These are phyloP conservation scores for Wickerhamiella kazuoi DNA, from an alignment of 805 yeast genomes.

Conservation along the genomic window DNA sequence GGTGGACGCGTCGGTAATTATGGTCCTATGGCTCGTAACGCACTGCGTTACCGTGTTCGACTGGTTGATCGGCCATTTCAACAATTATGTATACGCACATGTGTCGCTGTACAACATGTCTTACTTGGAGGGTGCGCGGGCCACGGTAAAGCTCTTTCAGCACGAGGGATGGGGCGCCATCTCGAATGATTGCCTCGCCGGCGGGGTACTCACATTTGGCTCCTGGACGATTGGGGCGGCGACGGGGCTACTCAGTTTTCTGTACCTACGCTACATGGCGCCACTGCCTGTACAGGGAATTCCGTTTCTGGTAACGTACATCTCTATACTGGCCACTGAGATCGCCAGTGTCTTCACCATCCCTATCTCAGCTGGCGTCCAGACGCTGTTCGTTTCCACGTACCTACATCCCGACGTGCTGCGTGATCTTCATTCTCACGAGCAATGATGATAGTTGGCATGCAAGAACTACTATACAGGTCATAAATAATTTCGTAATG, in stretches of 20 bases:
- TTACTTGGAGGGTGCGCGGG: conserved; percentile 59
- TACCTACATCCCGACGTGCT: conserved; percentile 75
- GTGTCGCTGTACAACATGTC: conserved; percentile 74
- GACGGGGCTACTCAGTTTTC: conserved; percentile 42
- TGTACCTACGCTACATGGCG: conserved; percentile 47
- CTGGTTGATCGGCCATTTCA: conserved; percentile 71
- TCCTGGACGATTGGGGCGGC: conserved; percentile 53
- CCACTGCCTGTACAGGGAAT: conserved; percentile 45
- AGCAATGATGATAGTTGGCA: background rate
- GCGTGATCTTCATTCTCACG: conserved; percentile 51
- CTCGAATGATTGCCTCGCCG: conserved; percentile 67
- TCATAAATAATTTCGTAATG: no score
- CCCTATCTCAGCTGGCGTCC: conserved; percentile 62
- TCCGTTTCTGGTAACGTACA: conserved; percentile 40
- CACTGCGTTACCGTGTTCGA: conserved; percentile 41
- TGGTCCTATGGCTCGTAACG: conserved; percentile 11
- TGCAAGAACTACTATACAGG: background rate
- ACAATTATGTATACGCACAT: conserved; percentile 77
- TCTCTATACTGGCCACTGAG: conserved; percentile 58
- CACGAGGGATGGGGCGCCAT: conserved; percentile 72
- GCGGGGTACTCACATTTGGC: conserved; percentile 62
- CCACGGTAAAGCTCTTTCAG: conserved; percentile 61
- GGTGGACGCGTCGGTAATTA: conserved; percentile 7
- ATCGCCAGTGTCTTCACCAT: conserved; percentile 55
- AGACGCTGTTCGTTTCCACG: conserved; percentile 69